phyloP scores from a whole-genome alignment of 345 rosid species.

The Rhodamnia rubescens region DNA sequence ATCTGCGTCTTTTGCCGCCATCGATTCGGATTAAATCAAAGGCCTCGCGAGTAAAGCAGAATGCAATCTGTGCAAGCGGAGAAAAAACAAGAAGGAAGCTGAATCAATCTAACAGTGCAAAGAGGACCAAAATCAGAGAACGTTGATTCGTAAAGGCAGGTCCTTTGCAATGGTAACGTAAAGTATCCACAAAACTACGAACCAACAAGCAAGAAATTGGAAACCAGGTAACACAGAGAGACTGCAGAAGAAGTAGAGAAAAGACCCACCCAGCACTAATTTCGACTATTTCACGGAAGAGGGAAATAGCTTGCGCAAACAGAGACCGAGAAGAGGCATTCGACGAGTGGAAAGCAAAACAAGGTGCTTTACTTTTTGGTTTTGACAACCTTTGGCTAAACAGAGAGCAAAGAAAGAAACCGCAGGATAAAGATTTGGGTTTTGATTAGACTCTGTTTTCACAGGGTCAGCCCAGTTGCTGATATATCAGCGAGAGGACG shows the following conservation, averaged over 20 bases:
- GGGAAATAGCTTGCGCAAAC: neutral
- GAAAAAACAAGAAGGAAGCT: neutral
- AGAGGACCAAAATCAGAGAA: neutral
- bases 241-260: neutral
- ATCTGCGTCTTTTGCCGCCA: conserved; percentile 45
- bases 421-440: neutral
- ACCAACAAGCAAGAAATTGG: neutral
- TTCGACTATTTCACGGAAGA: neutral
- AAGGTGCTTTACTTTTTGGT: neutral
- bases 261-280: neutral
- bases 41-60: neutral
- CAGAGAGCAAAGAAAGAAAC: neutral
- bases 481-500: neutral
- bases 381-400: too few relatives aligned
- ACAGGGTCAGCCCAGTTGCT: neutral
- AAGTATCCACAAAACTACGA: neutral
- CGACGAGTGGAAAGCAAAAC: neutral
- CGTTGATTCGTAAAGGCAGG: neutral
- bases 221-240: neutral
- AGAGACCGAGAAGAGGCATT: neutral
- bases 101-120: conserved; percentile 3
- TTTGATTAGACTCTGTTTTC: neutral
- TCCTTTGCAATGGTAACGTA: neutral
- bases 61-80: neutral
- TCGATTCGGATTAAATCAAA: conserved; percentile 1